Conservation (phyloP, 2,329 filamentous ascomycete genomes). For the Fusarium fujikuroi region DNA sequence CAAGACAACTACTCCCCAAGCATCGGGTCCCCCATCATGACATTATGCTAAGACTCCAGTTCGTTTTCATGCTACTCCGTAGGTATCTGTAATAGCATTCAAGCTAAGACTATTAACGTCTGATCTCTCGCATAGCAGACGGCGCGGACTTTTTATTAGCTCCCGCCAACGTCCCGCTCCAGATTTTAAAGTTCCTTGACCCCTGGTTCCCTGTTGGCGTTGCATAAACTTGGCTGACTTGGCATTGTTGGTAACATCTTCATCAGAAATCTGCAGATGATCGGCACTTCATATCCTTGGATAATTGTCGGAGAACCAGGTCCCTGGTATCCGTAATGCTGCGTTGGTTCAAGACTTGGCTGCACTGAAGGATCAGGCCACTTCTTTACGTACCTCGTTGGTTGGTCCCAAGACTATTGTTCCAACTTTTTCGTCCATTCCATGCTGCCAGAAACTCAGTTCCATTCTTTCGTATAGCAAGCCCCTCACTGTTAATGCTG, state of each 20-base stretch:
- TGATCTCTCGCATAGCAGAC: not conserved
- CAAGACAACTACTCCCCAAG: not conserved
- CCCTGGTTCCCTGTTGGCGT: not conserved
- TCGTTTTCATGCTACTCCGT: too few relatives aligned
- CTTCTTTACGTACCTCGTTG: not conserved
- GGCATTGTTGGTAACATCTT: not conserved
- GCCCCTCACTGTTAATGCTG: not conserved
- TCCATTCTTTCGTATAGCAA: fast-evolving
- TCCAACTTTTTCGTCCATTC: not conserved
- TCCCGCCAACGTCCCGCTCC: not conserved
- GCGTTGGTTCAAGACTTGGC: not conserved
- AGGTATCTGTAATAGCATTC: not conserved
- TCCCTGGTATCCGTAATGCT: not conserved
- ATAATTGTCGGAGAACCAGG: not conserved
- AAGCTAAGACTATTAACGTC: not conserved
- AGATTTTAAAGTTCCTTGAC: not conserved
- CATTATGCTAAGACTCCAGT: too few relatives aligned
- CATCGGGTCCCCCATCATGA: not conserved
- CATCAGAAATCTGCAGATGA: not conserved
- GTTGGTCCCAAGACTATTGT: too few relatives aligned
- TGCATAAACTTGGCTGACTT: not conserved
- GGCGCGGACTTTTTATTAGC: not conserved
- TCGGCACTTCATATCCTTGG: not conserved
- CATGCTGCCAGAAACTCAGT: not conserved
- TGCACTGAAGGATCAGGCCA: not conserved